Percentiles rank a stretch among this genome's conserved stretches.
These are phyloP conservation scores for Calonectria crousiana DNA, from an alignment of 2,329 filamentous ascomycete species.

Conservation along the genomic window DNA sequence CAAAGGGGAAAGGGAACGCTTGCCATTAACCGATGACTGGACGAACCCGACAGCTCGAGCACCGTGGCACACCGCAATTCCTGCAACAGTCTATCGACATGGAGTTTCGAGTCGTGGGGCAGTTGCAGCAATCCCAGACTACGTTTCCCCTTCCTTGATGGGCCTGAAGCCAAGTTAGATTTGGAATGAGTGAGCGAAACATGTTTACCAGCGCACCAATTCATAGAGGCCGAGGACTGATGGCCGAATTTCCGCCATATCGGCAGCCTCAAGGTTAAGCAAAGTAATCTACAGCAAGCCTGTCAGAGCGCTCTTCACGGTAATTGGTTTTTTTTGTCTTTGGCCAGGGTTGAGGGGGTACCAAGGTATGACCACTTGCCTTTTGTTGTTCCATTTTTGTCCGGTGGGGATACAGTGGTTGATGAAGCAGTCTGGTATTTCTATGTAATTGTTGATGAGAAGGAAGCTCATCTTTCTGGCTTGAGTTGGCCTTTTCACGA, in stretches of 20 bases:
- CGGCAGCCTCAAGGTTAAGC: not conserved
- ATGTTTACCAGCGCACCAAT: not conserved
- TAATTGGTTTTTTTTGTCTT: not conserved
- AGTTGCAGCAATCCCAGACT: constrained; percentile 1
- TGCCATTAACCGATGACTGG: not conserved
- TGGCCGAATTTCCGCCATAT: not conserved
- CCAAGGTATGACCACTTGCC: not conserved
- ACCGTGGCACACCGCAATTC: not conserved
- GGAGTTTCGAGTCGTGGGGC: not conserved
- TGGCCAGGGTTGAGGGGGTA: not conserved
- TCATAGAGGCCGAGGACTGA: not conserved
- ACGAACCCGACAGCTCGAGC: not conserved
- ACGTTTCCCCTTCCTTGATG: no score
- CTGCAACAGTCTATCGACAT: not conserved
- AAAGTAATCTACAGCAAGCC: not conserved
- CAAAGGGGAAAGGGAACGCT: not conserved
- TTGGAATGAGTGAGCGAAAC: no score
- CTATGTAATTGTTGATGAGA: not conserved
- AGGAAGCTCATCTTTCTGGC: not conserved
- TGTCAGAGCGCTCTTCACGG: not conserved
- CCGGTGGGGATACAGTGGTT: not conserved
- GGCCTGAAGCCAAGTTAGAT: not conserved
- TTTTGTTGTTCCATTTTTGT: not conserved
- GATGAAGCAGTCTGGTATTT: not conserved
- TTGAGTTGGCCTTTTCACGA: no score